A percentile compares a stretch with the other conserved stretches of the same genome.
These are phyloP conservation scores for Carex kokanica DNA, from an alignment of 176 grass and related monocot species.

Conservation along the genomic window DNA sequence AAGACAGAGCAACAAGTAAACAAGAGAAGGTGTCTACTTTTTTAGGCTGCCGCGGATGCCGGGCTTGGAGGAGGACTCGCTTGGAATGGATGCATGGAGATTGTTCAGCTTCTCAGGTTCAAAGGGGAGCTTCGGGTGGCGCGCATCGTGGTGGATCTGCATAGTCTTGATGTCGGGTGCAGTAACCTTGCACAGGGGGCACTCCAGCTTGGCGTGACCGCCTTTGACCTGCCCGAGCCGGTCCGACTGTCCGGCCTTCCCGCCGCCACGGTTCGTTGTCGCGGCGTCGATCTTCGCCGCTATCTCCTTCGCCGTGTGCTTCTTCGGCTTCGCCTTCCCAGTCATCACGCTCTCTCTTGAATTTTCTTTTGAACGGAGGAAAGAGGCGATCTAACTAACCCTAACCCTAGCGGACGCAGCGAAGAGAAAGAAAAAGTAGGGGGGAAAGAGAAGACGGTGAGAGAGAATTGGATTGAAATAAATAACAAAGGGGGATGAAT, in stretches of 20 bases:
- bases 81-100: constrained; percentile 45
- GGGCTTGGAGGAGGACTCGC: constrained; percentile 33
- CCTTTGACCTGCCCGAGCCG: constrained; percentile 77
- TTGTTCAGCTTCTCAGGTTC: constrained; percentile 70
- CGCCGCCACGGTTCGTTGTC: constrained; percentile 84
- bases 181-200: constrained; percentile 67
- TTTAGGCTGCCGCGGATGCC: constrained; percentile 83
- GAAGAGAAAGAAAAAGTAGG: not conserved
- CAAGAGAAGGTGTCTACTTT: constrained; percentile 43
- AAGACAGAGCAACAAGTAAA: constrained; percentile 10
- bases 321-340: constrained; percentile 99
- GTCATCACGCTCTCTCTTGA: constrained; percentile 49
- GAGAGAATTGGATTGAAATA: not conserved
- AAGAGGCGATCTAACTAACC: constrained; percentile 8
- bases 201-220: constrained; percentile 91
- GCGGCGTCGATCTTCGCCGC: constrained; percentile 86
- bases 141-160: constrained; percentile 98
- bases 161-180: constrained; percentile 89
- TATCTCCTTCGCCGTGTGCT: constrained; percentile 99
- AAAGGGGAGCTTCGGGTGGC: constrained; percentile 87
- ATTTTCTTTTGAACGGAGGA: not conserved
- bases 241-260: constrained; percentile 70
- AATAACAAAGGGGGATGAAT: not conserved
- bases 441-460: not conserved
- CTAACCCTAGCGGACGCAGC: not conserved